phyloP scores from a whole-genome alignment of 768 basidiomycete species.

The Mycena haematopus region DNA sequence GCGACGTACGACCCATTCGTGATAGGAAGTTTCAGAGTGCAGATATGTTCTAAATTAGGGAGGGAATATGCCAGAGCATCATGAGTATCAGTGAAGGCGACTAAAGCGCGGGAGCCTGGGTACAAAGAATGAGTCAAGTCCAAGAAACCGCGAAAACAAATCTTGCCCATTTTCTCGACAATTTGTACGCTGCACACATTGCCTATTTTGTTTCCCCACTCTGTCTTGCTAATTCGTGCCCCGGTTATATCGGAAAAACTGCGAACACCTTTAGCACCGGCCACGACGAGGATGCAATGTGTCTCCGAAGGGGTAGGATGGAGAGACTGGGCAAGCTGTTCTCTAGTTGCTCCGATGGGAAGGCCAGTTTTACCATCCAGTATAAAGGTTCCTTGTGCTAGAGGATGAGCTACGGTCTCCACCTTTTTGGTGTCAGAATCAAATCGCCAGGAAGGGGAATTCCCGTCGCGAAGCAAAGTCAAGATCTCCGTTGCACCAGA shows the following conservation, averaged over 20 bases:
- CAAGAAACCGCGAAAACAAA: neutral
- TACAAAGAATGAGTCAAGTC: conserved; percentile 1
- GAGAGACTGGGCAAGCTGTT: conserved; percentile 47
- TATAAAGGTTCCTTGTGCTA: conserved; percentile 58
- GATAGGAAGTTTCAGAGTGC: conserved; percentile 48
- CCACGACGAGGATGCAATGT: conserved; percentile 52
- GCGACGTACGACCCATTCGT: conserved; percentile 39
- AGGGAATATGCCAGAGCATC: conserved; percentile 65
- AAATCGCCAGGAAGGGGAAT: conserved; percentile 44
- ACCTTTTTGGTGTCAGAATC: conserved; percentile 40
- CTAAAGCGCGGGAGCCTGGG: conserved; percentile 59
- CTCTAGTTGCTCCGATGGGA: conserved; percentile 45
- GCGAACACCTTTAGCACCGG: conserved; percentile 65
- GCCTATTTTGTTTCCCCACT: conserved; percentile 64
- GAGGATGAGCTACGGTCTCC: conserved; percentile 51
- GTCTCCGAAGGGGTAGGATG: conserved; percentile 29
- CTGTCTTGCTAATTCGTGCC: conserved; percentile 67
- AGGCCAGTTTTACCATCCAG: conserved; percentile 54
- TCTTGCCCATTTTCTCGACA: conserved; percentile 68
- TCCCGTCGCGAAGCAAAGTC: conserved; percentile 49
- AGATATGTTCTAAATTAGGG: conserved; percentile 64
- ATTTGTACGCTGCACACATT: conserved; percentile 57
- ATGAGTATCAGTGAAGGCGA: conserved; percentile 59
- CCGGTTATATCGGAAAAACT: conserved; percentile 66
- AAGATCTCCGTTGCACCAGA: conserved; percentile 69